Evolutionary conservation across 1,139 yeast species (phyloP).

Genomic region (Taiozyma onychis): DNA sequence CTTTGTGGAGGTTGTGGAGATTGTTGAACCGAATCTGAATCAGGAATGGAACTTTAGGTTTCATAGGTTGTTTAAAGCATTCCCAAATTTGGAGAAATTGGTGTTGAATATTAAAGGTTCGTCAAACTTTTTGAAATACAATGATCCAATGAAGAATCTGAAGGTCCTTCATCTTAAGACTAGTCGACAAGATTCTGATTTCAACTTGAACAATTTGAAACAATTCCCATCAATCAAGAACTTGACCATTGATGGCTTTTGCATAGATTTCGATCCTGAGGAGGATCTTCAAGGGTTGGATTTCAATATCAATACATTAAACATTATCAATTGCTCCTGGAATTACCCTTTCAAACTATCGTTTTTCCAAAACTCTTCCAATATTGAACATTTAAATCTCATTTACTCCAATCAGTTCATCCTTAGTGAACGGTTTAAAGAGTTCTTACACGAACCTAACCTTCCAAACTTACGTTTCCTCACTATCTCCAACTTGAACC

Average conservation of each 20-base stretch:
- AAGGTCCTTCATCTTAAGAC: slow-evolving; percentile 19
- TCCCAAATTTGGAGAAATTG: slow-evolving; percentile 19
- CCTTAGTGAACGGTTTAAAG: slow-evolving; percentile 27
- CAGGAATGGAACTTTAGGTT: slow-evolving; percentile 29
- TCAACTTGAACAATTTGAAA: slow-evolving; percentile 26
- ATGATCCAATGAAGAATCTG: slow-evolving; percentile 15
- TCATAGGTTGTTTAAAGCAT: slow-evolving; percentile 17
- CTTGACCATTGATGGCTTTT: slow-evolving; percentile 23
- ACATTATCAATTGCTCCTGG: slow-evolving; percentile 27
- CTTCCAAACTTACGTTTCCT: slow-evolving; percentile 22
- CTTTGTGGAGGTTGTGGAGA: slow-evolving; percentile 20
- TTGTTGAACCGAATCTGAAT: slow-evolving; percentile 23
- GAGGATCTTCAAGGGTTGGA: slow-evolving; percentile 16
- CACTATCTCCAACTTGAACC: slow-evolving; percentile 24
- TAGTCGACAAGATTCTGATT: slow-evolving; percentile 20
- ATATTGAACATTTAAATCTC: slow-evolving; percentile 20
- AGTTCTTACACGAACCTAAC: slow-evolving; percentile 24
- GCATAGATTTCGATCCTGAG: slow-evolving; percentile 23
- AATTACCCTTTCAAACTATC: slow-evolving; percentile 27
- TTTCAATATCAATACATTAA: slow-evolving; percentile 13
- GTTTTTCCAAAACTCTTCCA: slow-evolving; percentile 20
- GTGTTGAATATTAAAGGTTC: slow-evolving; percentile 22
- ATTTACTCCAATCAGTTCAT: slow-evolving; percentile 26
- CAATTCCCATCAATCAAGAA: slow-evolving; percentile 20
- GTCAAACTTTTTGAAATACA: slow-evolving; percentile 28